A percentile compares a stretch with the other conserved stretches of the same genome.
Conservation (phyloP, 768 basidiomycete species). For the Rhodotorula graminis region DNA sequence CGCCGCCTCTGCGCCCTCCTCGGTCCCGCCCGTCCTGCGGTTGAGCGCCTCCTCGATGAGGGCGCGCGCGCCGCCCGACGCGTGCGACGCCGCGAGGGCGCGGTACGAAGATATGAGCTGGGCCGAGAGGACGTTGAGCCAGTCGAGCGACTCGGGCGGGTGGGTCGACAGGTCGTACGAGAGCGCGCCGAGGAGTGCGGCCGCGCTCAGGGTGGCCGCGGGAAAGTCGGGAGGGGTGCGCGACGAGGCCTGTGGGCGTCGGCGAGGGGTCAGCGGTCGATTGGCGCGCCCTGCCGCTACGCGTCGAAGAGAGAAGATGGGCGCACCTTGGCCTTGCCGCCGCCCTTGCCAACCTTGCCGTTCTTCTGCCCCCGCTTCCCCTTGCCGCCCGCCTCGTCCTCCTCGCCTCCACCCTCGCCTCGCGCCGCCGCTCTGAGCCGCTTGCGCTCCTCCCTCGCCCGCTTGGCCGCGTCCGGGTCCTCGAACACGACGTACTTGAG, state of each 20-base stretch:
- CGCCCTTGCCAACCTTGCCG: not conserved
- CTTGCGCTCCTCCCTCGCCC: slow-evolving; percentile 2
- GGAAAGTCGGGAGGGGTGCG: not conserved
- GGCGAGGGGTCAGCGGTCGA: not conserved
- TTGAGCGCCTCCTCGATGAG: slow-evolving; percentile 50
- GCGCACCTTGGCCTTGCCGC: slow-evolving; percentile 10
- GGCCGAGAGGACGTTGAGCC: slow-evolving; percentile 80
- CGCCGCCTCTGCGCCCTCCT: slow-evolving; percentile 2
- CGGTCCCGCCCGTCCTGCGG: slow-evolving; percentile 29
- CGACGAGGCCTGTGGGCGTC: not conserved
- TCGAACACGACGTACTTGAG: slow-evolving; percentile 95
- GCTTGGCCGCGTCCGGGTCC: slow-evolving; percentile 47
- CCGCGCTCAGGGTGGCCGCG: not conserved
- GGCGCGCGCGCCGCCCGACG: slow-evolving; percentile 45
- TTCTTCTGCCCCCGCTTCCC: slow-evolving; percentile 5
- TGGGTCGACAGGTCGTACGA: slow-evolving; percentile 49
- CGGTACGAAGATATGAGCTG: slow-evolving; percentile 54
- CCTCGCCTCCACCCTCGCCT: not conserved
- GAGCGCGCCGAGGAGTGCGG: slow-evolving; percentile 45
- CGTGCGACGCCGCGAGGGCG: slow-evolving; percentile 16
- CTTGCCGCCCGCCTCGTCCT: not conserved
- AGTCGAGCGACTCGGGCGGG: slow-evolving; percentile 70
- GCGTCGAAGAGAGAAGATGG: not conserved
- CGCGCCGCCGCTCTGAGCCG: not conserved
- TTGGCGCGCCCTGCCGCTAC: not conserved